Conservation (phyloP, 257 asterid species). For the Solanum neorickii region DNA sequence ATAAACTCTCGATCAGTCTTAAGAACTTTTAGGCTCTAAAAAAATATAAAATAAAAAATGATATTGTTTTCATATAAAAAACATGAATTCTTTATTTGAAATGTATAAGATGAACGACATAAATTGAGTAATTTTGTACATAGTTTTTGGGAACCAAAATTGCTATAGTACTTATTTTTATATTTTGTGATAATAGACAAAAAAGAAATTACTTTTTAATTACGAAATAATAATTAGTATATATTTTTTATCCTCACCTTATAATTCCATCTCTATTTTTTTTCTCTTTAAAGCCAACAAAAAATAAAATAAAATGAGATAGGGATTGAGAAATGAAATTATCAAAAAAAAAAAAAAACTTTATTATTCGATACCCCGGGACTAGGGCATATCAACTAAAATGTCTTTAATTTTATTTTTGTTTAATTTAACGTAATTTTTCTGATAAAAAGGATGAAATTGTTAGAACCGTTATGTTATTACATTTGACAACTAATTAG, state of each 20-base stretch:
- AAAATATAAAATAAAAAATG: too few species aligned
- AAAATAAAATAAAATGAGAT: too few species aligned
- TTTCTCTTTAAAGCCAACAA: too few species aligned
- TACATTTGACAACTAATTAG: not conserved
- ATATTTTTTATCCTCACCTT: not conserved
- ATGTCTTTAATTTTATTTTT: not conserved
- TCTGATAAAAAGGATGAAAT: too few species aligned
- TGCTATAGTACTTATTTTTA: not conserved
- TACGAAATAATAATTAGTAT: not conserved
- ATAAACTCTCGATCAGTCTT: rapidly evolving
- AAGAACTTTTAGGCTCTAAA: not conserved
- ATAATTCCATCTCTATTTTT: not conserved
- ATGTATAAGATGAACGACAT: not conserved
- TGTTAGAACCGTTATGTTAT: too few species aligned
- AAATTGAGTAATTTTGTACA: not conserved
- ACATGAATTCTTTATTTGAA: not conserved
- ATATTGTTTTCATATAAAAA: not conserved
- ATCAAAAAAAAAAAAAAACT: not conserved
- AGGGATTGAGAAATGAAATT: too few species aligned
- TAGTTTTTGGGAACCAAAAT: too few species aligned
- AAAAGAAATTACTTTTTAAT: not conserved
- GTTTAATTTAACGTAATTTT: too few species aligned
- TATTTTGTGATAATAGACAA: too few species aligned
- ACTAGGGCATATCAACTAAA: not conserved
- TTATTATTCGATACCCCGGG: not conserved